Evolutionary conservation across 1,284 basidiomycete species (phyloP), one percentile per base, ranked within the genome.

Genomic region (Cutaneotrichosporon daszewskae): DNA sequence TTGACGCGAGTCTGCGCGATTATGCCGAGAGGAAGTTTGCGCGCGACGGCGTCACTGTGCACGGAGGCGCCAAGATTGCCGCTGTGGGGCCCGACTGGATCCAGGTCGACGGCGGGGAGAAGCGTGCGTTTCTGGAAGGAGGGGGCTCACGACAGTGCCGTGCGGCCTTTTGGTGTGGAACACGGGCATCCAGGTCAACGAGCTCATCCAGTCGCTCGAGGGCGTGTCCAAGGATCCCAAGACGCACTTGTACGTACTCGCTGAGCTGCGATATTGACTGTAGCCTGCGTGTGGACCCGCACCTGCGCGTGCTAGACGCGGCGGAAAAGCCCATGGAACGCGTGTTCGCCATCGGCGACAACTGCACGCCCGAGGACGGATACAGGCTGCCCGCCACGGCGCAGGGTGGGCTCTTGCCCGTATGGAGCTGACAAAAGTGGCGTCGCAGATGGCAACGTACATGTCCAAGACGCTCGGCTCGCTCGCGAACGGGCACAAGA

Each of bases 121-220:
- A 74, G 12, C 61, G 71, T 32, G 59, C 20, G 69, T 46, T 66
- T 9, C 24, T 23, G 22, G 12, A 6, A 14, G 22, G 68, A 45
- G 64, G 64, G 11, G 45, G 7, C 73, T 72, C 66, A 68, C 62
- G 19, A 1, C 71, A 84, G 84, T 86, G 20, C 81, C 80, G 12
- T 87, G 83, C 61, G 87, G 87, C 13, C 72, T 90, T 28, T 76
- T 88, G 5, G 86, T 92, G 16, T 90, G 88, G 89, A 83, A 81
- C 54, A 89, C 87, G 5, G 87, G 86, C 2, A 74, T 91, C 8
- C 77, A 84, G 9, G 79, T 84, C 1, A 89, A 89, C 59, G 85
- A 87, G 8, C 72, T 91, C 32, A 76, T 90, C 36, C 68, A 77
- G 43, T 74, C 76, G 0, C 78, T 87, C 37, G 65, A 69, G 4